Conservation (phyloP, 202 grass and related monocot species). For the Digitaria exilis region DNA sequence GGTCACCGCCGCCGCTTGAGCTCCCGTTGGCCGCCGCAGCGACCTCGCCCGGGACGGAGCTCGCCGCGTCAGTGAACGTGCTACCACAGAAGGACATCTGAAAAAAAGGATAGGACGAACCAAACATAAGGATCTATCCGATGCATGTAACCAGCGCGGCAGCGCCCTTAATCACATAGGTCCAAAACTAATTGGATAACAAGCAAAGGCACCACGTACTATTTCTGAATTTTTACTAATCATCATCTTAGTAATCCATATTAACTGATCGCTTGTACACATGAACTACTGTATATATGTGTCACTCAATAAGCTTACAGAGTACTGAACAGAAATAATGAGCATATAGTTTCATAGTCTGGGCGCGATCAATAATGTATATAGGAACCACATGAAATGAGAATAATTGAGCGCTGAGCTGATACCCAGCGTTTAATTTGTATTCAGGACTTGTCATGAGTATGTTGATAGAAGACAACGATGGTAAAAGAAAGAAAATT, state of each 20-base stretch:
- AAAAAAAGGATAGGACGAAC: not conserved
- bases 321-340: not conserved
- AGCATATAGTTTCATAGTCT: not conserved
- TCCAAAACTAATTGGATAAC: not conserved
- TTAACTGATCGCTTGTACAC: not conserved
- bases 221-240: not conserved
- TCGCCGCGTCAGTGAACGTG: conserved; percentile 51
- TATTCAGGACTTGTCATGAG: not conserved
- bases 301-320: not conserved
- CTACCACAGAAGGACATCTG: conserved; percentile 59
- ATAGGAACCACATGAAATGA: not conserved
- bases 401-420: conserved; percentile 17
- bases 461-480: not conserved
- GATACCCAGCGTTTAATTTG: not conserved
- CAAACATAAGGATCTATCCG: not conserved
- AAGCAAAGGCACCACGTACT: not conserved
- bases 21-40: conserved; percentile 10
- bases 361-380: not conserved
- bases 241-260: not conserved
- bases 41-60: conserved; percentile 26
- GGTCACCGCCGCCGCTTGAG: conserved; percentile 9
- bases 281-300: not conserved
- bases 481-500: not conserved
- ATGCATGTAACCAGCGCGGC: not conserved
- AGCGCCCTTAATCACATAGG: not conserved